A percentile compares a stretch with the other conserved stretches of the same genome.
phyloP scores from a whole-genome alignment of 2,329 filamentous ascomycete species.

The Fusarium subtropicale region DNA sequence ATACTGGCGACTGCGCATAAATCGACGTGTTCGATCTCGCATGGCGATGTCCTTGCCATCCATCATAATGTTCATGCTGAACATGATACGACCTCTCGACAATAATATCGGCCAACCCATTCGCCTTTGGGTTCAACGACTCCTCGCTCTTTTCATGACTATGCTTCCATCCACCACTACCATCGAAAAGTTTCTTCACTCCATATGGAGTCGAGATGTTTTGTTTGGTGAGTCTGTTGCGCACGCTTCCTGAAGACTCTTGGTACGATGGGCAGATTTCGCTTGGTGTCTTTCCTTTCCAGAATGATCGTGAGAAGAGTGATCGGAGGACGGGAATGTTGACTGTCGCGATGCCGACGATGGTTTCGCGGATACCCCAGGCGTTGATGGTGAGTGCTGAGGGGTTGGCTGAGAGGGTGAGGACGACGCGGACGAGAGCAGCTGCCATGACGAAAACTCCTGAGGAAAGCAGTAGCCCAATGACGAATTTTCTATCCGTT shows the following conservation, averaged over 20 bases:
- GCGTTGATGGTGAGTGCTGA: conserved; percentile 43
- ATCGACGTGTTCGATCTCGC: neutral
- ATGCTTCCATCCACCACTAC: neutral
- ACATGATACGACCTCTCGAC: conserved; percentile 14
- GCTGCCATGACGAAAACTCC: conserved; percentile 46
- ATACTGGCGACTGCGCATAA: neutral
- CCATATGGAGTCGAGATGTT: neutral
- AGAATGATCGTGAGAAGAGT: conserved; percentile 31
- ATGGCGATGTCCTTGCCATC: neutral
- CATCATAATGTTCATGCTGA: neutral
- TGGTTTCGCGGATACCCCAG: conserved; percentile 48
- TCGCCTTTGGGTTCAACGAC: conserved; percentile 21
- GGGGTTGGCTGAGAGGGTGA: conserved; percentile 39
- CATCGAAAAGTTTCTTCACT: neutral
- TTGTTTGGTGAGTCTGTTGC: neutral
- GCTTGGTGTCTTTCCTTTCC: neutral
- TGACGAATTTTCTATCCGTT: conserved; percentile 39
- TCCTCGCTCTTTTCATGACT: conserved; percentile 26
- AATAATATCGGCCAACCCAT: conserved; percentile 12
- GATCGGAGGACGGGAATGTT: conserved; percentile 43
- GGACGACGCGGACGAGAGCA: conserved; percentile 39
- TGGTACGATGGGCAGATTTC: conserved; percentile 4
- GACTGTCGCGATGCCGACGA: conserved; percentile 55
- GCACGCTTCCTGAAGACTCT: conserved; percentile 3
- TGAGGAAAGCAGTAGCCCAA: conserved; percentile 43